Evolutionary conservation across 2,329 filamentous ascomycete species (phyloP).

Genomic region (Blastomyces gilchristii): DNA sequence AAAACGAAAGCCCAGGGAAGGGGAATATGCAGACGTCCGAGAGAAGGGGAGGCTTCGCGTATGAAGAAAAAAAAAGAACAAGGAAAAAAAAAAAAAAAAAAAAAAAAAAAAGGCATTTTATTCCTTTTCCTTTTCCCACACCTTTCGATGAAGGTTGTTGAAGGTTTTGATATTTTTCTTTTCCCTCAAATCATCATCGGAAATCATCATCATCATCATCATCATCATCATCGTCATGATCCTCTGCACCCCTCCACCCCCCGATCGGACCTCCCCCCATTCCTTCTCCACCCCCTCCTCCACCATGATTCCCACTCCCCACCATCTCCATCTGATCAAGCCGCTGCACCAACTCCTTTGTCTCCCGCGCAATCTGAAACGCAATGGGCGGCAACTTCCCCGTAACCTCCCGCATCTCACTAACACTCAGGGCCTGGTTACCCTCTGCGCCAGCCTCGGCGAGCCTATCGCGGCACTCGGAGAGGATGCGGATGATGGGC

Average conservation of each 20-base stretch:
- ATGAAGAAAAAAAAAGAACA: not conserved
- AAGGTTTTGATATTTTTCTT: not conserved
- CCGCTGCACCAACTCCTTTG: constrained; percentile 57
- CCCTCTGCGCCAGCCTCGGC: constrained; percentile 54
- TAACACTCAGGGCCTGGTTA: constrained; percentile 46
- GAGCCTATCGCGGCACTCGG: constrained; percentile 55
- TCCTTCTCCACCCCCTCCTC: not conserved
- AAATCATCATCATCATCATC: not conserved
- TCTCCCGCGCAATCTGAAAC: constrained; percentile 76
- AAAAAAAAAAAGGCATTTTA: not conserved
- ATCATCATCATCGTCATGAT: constrained; percentile 1
- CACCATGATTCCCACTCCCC: constrained; percentile 33
- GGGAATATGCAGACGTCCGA: not conserved
- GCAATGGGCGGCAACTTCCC: constrained; percentile 69
- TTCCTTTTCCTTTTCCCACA: not conserved
- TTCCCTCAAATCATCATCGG: not conserved
- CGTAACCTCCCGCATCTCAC: constrained; percentile 47
- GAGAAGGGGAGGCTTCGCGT: not conserved
- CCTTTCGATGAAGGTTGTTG: not conserved
- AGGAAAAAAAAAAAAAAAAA: not conserved
- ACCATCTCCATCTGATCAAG: constrained; percentile 33
- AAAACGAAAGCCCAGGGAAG: not conserved
- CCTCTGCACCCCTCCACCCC: not conserved
- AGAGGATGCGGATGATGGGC: constrained; percentile 40
- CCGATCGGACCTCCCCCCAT: not conserved